A percentile compares a stretch with the other conserved stretches of the same genome.
Evolutionary conservation across 2,329 filamentous ascomycete genomes (phyloP).

Genomic region (Colletotrichum incanum): DNA sequence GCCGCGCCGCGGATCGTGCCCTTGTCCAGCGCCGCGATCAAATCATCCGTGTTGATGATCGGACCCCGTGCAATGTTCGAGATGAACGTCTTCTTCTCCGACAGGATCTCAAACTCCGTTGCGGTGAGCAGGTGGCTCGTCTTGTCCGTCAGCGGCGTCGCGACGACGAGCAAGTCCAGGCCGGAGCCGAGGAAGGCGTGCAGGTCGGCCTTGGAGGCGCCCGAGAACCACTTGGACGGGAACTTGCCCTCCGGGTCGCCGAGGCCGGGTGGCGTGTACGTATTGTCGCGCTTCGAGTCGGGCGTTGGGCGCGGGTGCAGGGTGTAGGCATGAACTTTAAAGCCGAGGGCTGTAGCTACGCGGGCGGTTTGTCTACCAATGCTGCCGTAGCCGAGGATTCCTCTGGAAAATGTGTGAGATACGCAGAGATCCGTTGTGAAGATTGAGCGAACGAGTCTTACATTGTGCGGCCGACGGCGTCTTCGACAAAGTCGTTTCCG

Average conservation of each 20-base stretch:
- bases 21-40: slow-evolving; percentile 74
- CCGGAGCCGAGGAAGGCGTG: slow-evolving; percentile 66
- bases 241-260: slow-evolving; percentile 66
- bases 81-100: slow-evolving; percentile 69
- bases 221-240: slow-evolving; percentile 68
- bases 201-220: slow-evolving; percentile 58
- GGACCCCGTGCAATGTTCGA: slow-evolving; percentile 79
- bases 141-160: slow-evolving; percentile 64
- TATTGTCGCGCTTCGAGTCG: slow-evolving; percentile 74
- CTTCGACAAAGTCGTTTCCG: slow-evolving; percentile 52
- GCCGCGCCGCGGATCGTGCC: slow-evolving; percentile 78
- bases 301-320: slow-evolving; percentile 78
- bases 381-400: slow-evolving; percentile 69
- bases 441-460: slow-evolving; percentile 50
- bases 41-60: slow-evolving; percentile 65
- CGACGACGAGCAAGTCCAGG: slow-evolving; percentile 68
- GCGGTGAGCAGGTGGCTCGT: slow-evolving; percentile 67
- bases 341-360: slow-evolving; percentile 76
- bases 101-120: slow-evolving; percentile 64
- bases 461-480: slow-evolving; percentile 66
- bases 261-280: slow-evolving; percentile 79
- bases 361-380: slow-evolving; percentile 70
- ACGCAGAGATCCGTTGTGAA: background rate
- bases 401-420: slow-evolving; percentile 50
- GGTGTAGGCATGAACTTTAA: slow-evolving; percentile 83